A percentile compares a stretch with the other conserved stretches of the same genome.
Evolutionary conservation across 345 rosid species (phyloP).

Genomic region (Eucalyptus shirleyi): DNA sequence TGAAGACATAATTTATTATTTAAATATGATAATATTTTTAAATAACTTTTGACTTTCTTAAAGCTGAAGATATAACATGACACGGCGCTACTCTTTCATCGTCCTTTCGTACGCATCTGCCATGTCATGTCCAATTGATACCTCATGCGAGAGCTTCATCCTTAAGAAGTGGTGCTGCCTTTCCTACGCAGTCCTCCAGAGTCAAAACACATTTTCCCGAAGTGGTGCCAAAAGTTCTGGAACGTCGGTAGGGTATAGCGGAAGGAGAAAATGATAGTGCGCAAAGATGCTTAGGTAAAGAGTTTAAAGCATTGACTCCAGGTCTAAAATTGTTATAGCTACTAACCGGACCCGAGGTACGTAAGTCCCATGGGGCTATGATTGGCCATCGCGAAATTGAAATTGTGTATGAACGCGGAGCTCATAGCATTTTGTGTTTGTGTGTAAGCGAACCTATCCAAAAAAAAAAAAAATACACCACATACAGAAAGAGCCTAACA

Average conservation of each 20-base stretch:
- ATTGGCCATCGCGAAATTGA: not conserved
- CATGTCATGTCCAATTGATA: too few species aligned
- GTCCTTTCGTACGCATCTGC: not conserved
- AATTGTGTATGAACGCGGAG: not conserved
- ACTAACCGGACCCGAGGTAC: not conserved
- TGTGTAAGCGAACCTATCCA: too few species aligned
- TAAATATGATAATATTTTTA: fast-evolving
- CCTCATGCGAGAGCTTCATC: too few species aligned
- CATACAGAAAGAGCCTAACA: not conserved
- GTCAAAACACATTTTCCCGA: not conserved
- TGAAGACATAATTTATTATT: too few species aligned
- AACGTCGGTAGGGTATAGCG: not conserved
- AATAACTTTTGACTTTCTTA: not conserved
- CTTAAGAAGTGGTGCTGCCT: too few species aligned
- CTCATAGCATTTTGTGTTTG: not conserved
- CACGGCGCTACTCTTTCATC: not conserved
- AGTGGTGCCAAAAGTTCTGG: not conserved
- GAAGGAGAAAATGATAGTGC: not conserved
- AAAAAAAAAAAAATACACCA: not conserved
- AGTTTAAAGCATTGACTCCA: not conserved
- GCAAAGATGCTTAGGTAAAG: not conserved
- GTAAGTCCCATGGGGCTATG: not conserved
- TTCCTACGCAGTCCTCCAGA: too few species aligned
- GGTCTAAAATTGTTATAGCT: not conserved
- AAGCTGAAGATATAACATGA: not conserved